Evolutionary conservation across 2,329 filamentous ascomycete genomes (phyloP).

Genomic region (Botrytis porri): DNA sequence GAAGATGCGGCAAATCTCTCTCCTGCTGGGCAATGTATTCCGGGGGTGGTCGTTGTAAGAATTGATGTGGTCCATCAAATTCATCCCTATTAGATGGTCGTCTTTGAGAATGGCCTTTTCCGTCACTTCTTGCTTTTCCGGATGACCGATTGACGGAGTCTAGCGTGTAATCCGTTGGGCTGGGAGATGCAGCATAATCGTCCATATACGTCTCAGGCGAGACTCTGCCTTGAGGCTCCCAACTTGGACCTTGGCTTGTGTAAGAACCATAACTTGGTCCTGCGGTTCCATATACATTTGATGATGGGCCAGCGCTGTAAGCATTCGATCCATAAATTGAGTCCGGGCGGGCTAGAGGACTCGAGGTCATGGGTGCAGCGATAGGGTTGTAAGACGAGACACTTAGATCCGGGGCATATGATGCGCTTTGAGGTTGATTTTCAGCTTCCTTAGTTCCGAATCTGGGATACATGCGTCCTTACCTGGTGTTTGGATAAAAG

Average conservation of each 20-base stretch:
- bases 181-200: constrained; percentile 52
- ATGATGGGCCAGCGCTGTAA: constrained; percentile 33
- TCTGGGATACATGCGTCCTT: constrained; percentile 27
- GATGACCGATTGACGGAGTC: constrained; percentile 48
- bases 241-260: constrained; percentile 32
- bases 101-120: constrained; percentile 50
- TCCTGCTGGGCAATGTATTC: constrained; percentile 74
- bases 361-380: constrained; percentile 24
- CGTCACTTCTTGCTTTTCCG: constrained; percentile 47
- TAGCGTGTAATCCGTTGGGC: constrained; percentile 58
- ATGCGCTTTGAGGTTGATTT: constrained; percentile 31
- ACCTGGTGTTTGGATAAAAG: constrained; percentile 37
- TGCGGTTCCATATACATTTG: constrained; percentile 35
- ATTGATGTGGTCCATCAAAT: constrained; percentile 84
- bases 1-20: constrained; percentile 75
- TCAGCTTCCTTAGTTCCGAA: constrained; percentile 31
- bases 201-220: constrained; percentile 38
- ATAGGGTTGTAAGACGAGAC: constrained; percentile 34
- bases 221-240: constrained; percentile 37
- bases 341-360: constrained; percentile 30
- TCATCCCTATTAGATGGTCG: constrained; percentile 80
- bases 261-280: constrained; percentile 35
- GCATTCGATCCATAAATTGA: constrained; percentile 35
- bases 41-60: constrained; percentile 68
- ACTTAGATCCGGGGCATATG: constrained; percentile 32